Base-by-base conservation (phyloP, 2,329 filamentous ascomycete genomes). In the Aulographum hederae region DNA sequence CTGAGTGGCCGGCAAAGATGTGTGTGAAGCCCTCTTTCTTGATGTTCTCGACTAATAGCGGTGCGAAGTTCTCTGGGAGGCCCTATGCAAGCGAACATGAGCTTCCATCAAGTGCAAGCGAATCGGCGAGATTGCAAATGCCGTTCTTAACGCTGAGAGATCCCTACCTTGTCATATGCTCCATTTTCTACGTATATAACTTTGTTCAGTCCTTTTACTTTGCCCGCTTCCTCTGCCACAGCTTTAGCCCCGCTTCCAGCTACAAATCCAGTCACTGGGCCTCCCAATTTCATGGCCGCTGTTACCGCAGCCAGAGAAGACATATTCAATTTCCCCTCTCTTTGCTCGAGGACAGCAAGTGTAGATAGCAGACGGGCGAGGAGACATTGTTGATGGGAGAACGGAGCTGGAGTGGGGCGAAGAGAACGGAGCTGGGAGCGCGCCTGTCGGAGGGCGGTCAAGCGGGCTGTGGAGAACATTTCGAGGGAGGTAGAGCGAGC, bases 1-100 rank as follows among this genome's bases (percentile, higher is more conserved):
- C 84, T 16, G 85, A 89, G 61, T 95, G 84, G 34, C 79, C 77
- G 25, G 78, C 79, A 46, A 98, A 67, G 40, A 98, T 69, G 51
- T 98, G 89, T 38, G 85, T 92, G 55, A 84, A 95, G 37, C 76
- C 80, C 37, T 81, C 85, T 52, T 89, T 89, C 61, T 92, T 92
- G 57, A 95, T 86, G 56, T 95, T 98, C 55, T 95, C 86, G 32
- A 84, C 78, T 26, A 98, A 65, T 29, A 98, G 64, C 34, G 84
- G 79, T n/a, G 86, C 89, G 50, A 71, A 95, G 63, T 81, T 94
- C 60, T 98, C 89, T 32, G 89, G 74, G 2, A 98, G 69, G 31
- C 84, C 82, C 80, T 50, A 33, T 29, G n/a, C n/a, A n/a, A n/a
- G n/a, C n/a, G n/a, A n/a, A n/a, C n/a, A n/a, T n/a, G n/a, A n/a